phyloP scores from a whole-genome alignment of 208 protist genomes.

The Trypanosoma mega region DNA sequence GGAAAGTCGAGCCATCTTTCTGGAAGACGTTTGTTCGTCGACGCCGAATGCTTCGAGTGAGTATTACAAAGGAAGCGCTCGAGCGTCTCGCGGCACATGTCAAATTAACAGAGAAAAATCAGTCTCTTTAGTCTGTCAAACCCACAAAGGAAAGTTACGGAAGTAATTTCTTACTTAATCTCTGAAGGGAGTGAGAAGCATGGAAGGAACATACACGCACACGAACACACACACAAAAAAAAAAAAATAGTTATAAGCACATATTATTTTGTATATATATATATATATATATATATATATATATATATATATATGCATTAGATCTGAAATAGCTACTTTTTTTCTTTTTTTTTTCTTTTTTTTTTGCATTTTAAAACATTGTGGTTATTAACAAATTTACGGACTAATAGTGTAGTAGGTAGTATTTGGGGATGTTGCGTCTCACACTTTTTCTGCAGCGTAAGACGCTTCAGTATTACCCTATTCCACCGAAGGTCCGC shows the following conservation, averaged over 20 bases:
- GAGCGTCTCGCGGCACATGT: not conserved
- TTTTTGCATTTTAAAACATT: slow-evolving; percentile 5
- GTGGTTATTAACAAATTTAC: slow-evolving; percentile 3
- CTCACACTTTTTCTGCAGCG: slow-evolving; percentile 39
- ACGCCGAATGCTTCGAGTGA: not conserved
- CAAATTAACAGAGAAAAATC: not conserved
- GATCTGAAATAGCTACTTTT: not conserved
- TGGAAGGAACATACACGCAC: no score
- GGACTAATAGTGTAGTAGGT: not conserved
- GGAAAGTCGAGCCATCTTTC: not conserved
- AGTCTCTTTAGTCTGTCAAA: no score
- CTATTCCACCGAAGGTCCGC: slow-evolving; percentile 71
- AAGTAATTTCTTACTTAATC: no score
- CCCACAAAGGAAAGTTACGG: no score
- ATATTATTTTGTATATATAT: no score
- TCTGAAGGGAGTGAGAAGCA: no score
- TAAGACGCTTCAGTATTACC: slow-evolving; percentile 75
- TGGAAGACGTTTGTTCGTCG: slow-evolving; percentile 1
- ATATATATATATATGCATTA: not conserved
- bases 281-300: no score
- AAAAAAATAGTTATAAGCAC: no score
- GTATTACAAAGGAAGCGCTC: not conserved
- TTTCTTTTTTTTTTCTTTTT: slow-evolving; percentile 19
- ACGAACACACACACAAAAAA: no score
- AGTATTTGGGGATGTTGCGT: slow-evolving; percentile 43